phyloP scores from a whole-genome alignment of 2,329 filamentous ascomycete species.

The Bipolaris victoriae region DNA sequence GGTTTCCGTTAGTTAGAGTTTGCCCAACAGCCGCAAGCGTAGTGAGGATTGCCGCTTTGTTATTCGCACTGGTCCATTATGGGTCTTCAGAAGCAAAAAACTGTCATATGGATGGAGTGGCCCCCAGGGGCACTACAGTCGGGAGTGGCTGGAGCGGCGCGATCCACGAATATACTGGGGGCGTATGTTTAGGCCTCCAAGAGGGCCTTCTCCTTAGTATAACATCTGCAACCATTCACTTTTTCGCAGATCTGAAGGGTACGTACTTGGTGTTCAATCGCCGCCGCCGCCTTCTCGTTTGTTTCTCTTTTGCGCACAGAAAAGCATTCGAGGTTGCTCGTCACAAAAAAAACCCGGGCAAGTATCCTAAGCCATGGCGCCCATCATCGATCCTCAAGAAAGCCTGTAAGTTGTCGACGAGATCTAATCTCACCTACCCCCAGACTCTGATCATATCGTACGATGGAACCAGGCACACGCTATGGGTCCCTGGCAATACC shows the following conservation, averaged over 20 bases:
- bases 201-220: slow-evolving; percentile 1
- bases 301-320: background rate
- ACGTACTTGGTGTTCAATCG: background rate
- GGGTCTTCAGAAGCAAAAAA: slow-evolving; percentile 12
- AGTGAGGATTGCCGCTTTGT: slow-evolving; percentile 1
- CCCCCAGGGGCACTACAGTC: slow-evolving; percentile 2
- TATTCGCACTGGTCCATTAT: slow-evolving; percentile 5
- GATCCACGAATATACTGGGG: slow-evolving; percentile 7
- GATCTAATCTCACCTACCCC: background rate
- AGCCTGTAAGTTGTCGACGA: slow-evolving; percentile 16
- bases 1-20: slow-evolving; percentile 2
- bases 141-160: slow-evolving; percentile 12
- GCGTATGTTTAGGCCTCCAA: slow-evolving; percentile 1
- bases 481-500: slow-evolving; percentile 7
- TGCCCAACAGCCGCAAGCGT: slow-evolving; percentile 6
- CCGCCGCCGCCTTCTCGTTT: background rate
- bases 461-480: background rate
- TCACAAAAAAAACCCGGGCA: background rate
- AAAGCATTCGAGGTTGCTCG: background rate
- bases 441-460: background rate
- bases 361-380: slow-evolving; percentile 10
- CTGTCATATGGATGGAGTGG: background rate
- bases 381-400: slow-evolving; percentile 15
- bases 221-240: background rate
- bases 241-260: slow-evolving; percentile 1